Evolutionary conservation across 148 eudicot species (phyloP), one percentile per base, ranked within the genome.

Genomic region (Spergularia bocconei): DNA sequence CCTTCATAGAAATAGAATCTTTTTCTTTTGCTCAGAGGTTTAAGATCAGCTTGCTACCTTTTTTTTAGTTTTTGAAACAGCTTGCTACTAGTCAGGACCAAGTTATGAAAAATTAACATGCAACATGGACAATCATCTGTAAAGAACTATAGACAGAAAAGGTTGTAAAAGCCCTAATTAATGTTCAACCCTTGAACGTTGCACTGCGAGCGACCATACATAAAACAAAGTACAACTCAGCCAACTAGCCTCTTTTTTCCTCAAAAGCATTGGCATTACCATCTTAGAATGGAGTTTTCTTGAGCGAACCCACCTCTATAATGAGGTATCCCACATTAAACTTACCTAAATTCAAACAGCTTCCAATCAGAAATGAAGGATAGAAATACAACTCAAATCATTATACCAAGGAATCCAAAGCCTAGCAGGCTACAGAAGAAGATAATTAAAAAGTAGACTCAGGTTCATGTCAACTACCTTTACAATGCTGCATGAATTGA

Each of bases 391-490:
- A 53, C 68, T 67, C 21, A 47, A 72, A 53, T 71, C 47, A 77
- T 63, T 68, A 72, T 58, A 63, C 80, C 80, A 78, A 68, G 70
- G 47, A 76, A 79, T 65, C 65, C 59, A 67, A 15, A 44, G 15
- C 69, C 82, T 78, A 39, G 7, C 39, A 64, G 63, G 62, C 70
- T 47, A 67, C 67, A 60, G 76, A 75, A 58, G 77, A 67, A 21
- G 63, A 72, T 53, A 58, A 52, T 53, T 36, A 70, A 72, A 80
- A 72, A 69, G 70, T 70, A 74, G 48, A 78, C 82, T 84, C 75
- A 76, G 66, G 74, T 86, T 80, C 88, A 82, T 79, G 86, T 82
- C 83, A 79, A 82, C 91, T 82, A 86, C 89, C 89, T 84, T 86
- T 78, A 85, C 69, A 79, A 79, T 53, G 86, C 87, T 79, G 85